Evolutionary conservation across 495 filamentous ascomycete species (phyloP), one percentile per base, ranked within the genome.

Genomic region (Platismatia glauca): DNA sequence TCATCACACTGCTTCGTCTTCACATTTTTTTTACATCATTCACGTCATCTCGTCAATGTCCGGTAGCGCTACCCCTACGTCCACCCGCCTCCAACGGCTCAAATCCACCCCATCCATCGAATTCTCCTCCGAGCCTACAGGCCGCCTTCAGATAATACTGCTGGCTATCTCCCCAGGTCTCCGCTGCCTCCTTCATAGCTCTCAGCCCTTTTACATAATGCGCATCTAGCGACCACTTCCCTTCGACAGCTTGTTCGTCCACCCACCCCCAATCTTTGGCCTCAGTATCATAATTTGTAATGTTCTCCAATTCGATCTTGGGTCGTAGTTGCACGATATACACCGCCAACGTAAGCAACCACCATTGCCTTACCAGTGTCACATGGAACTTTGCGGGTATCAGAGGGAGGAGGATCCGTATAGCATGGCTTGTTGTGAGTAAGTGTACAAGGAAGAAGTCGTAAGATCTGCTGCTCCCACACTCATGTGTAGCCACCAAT

Each of bases 391-490:
- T 82, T 6, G 78, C 71, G 0, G 91, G 92, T 18, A 96, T 79
- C 8, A 89, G 70, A 0, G 94, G 94, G 3, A 97, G 78, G 12
- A 97, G 71, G 33, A 94, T 87, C 2, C 94, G 82, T 9, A 96
- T 84, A 0, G 94, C 94, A 71, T 97, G 91, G 63, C 86, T 90
- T 37, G 88, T 86, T 0, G 90, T 95, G 37, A 97, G 76, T 15
- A 90, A 66, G 67, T 96, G 90, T 18, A 88, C 83, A 60, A 91
- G 67, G 75, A 91, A 95, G 75, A 96, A 96, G 72, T 96, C 90
- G 72, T 90, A 94, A 24, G 77, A 71, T 35, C 72, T 67, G 4
- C 62, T 59, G 22, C 68, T 16, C 31, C 59, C 24, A 64, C 56
- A 52, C 2, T 76, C 69, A 58, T 83, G 79, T 7, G 84, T 84